Conservation (phyloP, 148 eudicot genomes). For the Beta vulgaris region DNA sequence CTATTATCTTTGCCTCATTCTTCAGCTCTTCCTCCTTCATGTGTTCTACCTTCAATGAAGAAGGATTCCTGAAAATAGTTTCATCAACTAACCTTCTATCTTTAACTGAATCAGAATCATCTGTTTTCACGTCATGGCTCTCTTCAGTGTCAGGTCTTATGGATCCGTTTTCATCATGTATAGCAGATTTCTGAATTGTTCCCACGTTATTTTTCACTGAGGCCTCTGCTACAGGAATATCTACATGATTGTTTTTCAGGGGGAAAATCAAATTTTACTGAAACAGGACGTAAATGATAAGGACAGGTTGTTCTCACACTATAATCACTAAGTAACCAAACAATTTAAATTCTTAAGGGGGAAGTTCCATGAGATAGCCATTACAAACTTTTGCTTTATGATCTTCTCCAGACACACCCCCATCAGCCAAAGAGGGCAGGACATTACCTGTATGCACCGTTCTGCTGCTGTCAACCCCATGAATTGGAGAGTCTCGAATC, state of each 20-base stretch:
- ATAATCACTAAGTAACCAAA: neutral
- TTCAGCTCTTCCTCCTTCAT: slow-evolving; percentile 26
- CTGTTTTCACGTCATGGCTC: slow-evolving; percentile 15
- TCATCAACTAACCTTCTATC: slow-evolving; percentile 17
- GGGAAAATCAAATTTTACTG: neutral
- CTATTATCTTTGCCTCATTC: slow-evolving; percentile 13
- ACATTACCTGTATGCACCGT: neutral
- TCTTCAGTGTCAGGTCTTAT: slow-evolving; percentile 15
- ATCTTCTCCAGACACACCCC: slow-evolving; percentile 10
- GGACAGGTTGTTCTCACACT: slow-evolving; percentile 1
- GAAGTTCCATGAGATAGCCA: neutral
- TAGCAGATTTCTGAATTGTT: slow-evolving; percentile 11
- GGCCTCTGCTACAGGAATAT: slow-evolving; percentile 7
- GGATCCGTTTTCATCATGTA: slow-evolving; percentile 18
- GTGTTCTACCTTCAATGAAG: slow-evolving; percentile 26
- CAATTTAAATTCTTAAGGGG: neutral
- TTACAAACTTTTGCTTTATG: slow-evolving; percentile 1
- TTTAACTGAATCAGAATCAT: slow-evolving; percentile 17
- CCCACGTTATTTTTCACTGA: slow-evolving; percentile 6
- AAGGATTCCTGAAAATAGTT: slow-evolving; percentile 15
- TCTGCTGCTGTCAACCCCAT: slow-evolving; percentile 18
- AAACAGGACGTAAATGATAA: neutral
- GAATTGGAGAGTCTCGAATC: slow-evolving; percentile 14
- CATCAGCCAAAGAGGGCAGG: slow-evolving; percentile 13
- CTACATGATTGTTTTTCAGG: neutral